Percentiles rank a stretch among this genome's conserved stretches.
Conservation (phyloP, 768 basidiomycete species). For the Tricholoma hemisulphureum region DNA sequence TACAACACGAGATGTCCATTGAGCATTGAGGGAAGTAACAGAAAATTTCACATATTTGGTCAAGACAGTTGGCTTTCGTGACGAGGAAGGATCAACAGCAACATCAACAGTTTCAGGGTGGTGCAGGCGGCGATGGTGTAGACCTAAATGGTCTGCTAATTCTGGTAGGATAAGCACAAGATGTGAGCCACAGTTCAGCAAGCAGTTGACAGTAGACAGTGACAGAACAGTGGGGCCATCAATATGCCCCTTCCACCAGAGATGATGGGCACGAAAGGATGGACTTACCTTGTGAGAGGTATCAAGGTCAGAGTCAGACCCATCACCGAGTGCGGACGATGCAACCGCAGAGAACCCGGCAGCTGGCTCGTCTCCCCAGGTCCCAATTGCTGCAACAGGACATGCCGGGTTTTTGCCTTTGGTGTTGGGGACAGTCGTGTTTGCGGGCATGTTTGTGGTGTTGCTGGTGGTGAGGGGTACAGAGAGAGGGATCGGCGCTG, state of each 20-base stretch:
- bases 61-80: background rate
- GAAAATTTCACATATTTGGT: background rate
- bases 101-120: slow-evolving; percentile 5
- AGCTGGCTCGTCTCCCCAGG: background rate
- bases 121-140: background rate
- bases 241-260: background rate
- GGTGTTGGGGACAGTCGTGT: background rate
- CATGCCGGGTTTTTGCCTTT: background rate
- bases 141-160: slow-evolving; percentile 15
- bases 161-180: slow-evolving; percentile 30
- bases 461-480: background rate
- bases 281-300: background rate
- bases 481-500: background rate
- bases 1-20: background rate
- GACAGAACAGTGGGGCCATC: background rate
- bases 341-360: background rate
- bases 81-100: background rate
- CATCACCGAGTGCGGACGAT: background rate
- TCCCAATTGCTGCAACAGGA: background rate
- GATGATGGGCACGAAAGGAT: background rate
- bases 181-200: slow-evolving; percentile 31
- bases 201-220: slow-evolving; percentile 4
- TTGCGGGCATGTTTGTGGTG: background rate
- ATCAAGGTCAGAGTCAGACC: background rate
- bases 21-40: background rate